Percentiles rank a stretch among this genome's conserved stretches.
These are phyloP conservation scores for Vigna mungo DNA, from an alignment of 306 rosid genomes.

Conservation along the genomic window DNA sequence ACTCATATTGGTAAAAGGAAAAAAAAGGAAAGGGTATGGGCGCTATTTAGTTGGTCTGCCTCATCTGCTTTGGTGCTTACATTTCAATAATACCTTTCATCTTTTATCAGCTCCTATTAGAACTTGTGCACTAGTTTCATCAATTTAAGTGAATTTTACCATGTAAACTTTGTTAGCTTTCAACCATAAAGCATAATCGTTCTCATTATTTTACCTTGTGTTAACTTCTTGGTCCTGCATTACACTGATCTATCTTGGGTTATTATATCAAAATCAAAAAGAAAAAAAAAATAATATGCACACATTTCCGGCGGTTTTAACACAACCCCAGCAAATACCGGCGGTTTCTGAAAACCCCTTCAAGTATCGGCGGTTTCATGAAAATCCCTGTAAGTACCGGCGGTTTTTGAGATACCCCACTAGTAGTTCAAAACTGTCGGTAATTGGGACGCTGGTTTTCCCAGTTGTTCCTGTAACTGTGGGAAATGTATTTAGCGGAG, in stretches of 20 bases:
- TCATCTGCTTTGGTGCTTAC: not conserved
- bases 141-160: constrained; percentile 10
- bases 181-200: constrained; percentile 5
- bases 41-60: constrained; percentile 18
- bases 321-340: too few species aligned
- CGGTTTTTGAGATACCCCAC: too few species aligned
- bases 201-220: constrained; percentile 36
- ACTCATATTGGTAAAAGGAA: not conserved
- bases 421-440: too few species aligned
- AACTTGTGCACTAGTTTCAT: constrained; percentile 16
- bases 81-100: not conserved
- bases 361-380: too few species aligned
- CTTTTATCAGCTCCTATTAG: constrained; percentile 5
- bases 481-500: too few species aligned
- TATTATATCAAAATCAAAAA: not conserved
- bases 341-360: too few species aligned
- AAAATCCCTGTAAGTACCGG: too few species aligned
- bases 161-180: constrained; percentile 24
- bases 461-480: too few species aligned
- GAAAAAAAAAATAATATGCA: too few species aligned
- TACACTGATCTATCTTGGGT: not conserved
- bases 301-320: too few species aligned
- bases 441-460: too few species aligned
- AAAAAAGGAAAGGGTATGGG: not conserved
- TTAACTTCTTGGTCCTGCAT: constrained; percentile 32